These are phyloP conservation scores for Zygoascus sp. DNA, from an alignment of 1,139 yeast genomes.

Conservation along the genomic window DNA sequence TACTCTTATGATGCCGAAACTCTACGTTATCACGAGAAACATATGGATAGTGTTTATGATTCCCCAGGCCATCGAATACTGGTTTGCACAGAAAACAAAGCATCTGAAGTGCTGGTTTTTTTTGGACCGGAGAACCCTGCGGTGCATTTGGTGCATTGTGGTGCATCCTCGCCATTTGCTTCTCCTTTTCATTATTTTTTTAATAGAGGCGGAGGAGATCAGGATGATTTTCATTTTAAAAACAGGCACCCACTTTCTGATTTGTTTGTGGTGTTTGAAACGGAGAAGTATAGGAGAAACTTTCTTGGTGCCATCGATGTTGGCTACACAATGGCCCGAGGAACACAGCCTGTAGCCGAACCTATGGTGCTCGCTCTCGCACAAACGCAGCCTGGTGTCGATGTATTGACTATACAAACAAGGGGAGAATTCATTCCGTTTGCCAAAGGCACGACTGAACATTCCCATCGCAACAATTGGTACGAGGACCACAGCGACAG, in stretches of 20 bases:
- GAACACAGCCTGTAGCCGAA: too few species aligned
- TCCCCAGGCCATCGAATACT: conserved; percentile 1
- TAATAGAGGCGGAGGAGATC: too few species aligned
- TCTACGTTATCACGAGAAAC: neutral
- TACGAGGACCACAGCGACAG: too few species aligned
- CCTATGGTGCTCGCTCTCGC: too few species aligned
- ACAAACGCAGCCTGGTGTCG: too few species aligned
- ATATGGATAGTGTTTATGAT: neutral
- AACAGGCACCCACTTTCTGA: neutral
- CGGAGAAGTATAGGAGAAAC: neutral
- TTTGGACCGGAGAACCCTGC: neutral
- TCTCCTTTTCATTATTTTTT: neutral
- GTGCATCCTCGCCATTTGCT: neutral
- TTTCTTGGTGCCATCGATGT: neutral
- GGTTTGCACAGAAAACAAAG: neutral
- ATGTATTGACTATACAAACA: too few species aligned
- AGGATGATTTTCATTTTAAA: neutral
- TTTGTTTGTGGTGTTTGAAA: neutral
- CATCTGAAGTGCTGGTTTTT: neutral
- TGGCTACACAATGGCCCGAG: neutral
- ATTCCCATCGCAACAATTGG: too few species aligned
- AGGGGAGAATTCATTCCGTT: too few species aligned
- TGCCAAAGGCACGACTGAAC: too few species aligned
- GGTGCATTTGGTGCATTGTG: neutral
- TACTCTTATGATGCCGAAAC: neutral